Conservation (phyloP, 1,284 basidiomycete genomes). For the Violaceomyces palustris region DNA sequence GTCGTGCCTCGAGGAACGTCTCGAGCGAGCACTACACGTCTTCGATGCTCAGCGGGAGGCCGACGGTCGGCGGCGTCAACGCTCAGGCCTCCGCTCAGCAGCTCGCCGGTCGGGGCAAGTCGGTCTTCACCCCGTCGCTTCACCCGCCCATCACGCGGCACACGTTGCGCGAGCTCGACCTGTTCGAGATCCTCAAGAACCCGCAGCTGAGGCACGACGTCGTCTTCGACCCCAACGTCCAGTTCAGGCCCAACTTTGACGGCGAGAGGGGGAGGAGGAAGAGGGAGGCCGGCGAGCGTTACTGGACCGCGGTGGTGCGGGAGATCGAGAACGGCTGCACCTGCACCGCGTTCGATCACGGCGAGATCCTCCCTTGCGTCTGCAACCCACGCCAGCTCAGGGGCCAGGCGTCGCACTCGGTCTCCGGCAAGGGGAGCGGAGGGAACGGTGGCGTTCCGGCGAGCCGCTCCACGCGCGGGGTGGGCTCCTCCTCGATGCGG, state of each 20-base stretch:
- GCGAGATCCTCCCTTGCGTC: constrained; percentile 50
- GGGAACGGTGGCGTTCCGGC: no score
- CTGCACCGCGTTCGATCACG: constrained; percentile 66
- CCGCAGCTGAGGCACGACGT: constrained; percentile 88
- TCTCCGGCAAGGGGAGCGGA: constrained; percentile 64
- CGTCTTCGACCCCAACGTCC: constrained; percentile 63
- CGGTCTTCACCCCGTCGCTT: constrained; percentile 58
- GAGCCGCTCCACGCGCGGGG: constrained; percentile 28
- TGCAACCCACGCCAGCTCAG: constrained; percentile 5
- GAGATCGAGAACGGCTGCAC: constrained; percentile 79
- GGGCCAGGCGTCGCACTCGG: constrained; percentile 55
- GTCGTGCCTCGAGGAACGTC: constrained; percentile 9
- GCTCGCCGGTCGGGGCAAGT: constrained; percentile 11
- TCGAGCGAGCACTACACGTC: neutral
- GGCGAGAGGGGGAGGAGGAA: constrained; percentile 63
- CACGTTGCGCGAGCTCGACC: constrained; percentile 76
- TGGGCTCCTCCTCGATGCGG: constrained; percentile 5
- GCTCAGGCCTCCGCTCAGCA: no score
- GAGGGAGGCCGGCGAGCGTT: constrained; percentile 69
- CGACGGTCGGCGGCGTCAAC: neutral
- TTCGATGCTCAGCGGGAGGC: neutral
- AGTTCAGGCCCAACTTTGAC: constrained; percentile 54
- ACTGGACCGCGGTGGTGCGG: constrained; percentile 74
- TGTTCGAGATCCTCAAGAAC: constrained; percentile 77
- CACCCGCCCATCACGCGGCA: constrained; percentile 75